Evolutionary conservation across 2,329 filamentous ascomycete genomes (phyloP).

Genomic region (Thielaviopsis ethacetica): DNA sequence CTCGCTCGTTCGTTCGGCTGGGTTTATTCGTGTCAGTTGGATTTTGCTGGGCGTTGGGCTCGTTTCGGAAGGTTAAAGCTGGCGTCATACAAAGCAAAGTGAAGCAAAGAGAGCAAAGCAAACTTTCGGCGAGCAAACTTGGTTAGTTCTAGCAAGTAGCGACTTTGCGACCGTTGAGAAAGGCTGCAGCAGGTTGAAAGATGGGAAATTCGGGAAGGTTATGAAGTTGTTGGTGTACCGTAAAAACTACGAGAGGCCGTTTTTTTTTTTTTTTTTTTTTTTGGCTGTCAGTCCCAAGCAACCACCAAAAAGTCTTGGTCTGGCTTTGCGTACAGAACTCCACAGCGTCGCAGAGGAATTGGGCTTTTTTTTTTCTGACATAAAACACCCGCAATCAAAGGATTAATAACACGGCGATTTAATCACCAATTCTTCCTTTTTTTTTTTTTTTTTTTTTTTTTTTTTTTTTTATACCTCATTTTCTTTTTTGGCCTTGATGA

Average conservation of each 20-base stretch:
- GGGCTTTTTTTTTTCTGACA: neutral
- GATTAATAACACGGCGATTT: too few relatives aligned
- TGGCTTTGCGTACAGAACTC: too few relatives aligned
- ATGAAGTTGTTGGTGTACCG: too few relatives aligned
- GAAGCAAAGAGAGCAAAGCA: too few relatives aligned
- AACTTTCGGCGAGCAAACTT: neutral
- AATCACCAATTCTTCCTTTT: neutral
- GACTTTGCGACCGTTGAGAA: neutral
- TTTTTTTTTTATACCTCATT: neutral
- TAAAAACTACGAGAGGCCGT: too few relatives aligned
- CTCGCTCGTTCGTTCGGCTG: too few relatives aligned
- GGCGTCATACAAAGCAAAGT: neutral
- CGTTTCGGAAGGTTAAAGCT: neutral
- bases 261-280: neutral
- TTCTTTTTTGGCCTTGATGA: neutral
- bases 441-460: neutral
- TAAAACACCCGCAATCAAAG: too few relatives aligned
- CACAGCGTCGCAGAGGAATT: neutral
- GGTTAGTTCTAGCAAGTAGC: neutral
- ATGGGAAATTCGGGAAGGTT: neutral
- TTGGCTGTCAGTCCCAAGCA: too few relatives aligned
- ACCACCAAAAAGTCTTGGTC: too few relatives aligned
- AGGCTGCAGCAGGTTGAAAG: neutral
- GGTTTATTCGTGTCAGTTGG: neutral
- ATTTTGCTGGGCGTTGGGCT: neutral